Evolutionary conservation across 2,329 filamentous ascomycete genomes (phyloP).

Genomic region (Graphiopsis chlorocephala): DNA sequence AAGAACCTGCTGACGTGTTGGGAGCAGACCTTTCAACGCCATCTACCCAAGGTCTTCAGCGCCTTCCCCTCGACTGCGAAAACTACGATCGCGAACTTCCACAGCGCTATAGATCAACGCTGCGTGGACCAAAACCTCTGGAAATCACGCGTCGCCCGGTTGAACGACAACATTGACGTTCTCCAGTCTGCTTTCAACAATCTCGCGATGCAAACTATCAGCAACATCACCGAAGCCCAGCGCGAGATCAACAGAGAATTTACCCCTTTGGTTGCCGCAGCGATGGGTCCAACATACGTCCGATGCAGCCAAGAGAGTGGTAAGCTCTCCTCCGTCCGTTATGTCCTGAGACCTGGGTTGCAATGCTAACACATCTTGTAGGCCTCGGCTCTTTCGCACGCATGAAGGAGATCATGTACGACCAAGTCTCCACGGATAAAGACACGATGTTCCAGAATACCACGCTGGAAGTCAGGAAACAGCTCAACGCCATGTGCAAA

Average conservation of each 20-base stretch:
- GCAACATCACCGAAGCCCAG: constrained; percentile 45
- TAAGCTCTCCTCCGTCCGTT: background rate
- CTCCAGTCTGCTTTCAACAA: constrained; percentile 43
- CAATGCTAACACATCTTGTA: constrained; percentile 17
- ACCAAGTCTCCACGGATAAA: constrained; percentile 43
- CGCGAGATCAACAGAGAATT: constrained; percentile 56
- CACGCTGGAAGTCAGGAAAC: constrained; percentile 40
- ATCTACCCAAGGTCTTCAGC: constrained; percentile 42
- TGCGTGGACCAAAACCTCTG: constrained; percentile 40
- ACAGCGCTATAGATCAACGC: constrained; percentile 42
- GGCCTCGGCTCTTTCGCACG: constrained; percentile 46
- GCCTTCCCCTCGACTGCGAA: constrained; percentile 35
- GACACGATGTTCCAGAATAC: constrained; percentile 52
- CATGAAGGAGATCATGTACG: constrained; percentile 53
- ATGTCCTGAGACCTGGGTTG: constrained; percentile 9
- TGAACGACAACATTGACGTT: constrained; percentile 42
- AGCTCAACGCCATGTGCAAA: constrained; percentile 43
- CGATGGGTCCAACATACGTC: constrained; percentile 50
- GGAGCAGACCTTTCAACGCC: constrained; percentile 44
- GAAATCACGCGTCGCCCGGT: constrained; percentile 39
- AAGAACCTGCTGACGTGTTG: constrained; percentile 42
- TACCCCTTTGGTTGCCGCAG: constrained; percentile 45
- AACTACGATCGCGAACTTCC: constrained; percentile 40
- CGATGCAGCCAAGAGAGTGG: constrained; percentile 45
- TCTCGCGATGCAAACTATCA: constrained; percentile 34